Base-by-base conservation (phyloP, 805 yeast genomes). In the Deakozyma indianensis region DNA sequence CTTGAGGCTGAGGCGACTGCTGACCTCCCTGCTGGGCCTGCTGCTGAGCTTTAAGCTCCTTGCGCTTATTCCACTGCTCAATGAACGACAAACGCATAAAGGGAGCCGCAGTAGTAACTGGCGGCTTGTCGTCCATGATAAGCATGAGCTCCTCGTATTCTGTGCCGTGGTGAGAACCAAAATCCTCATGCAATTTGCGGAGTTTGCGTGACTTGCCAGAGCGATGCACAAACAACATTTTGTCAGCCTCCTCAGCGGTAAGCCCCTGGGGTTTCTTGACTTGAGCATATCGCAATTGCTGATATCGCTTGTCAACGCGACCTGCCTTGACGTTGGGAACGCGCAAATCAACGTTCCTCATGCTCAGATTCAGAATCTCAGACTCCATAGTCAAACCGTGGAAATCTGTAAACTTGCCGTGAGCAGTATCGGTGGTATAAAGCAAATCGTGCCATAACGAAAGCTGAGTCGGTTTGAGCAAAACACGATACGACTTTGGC, bases 91-190 rank as follows among this genome's bases (percentile, higher is more conserved):
- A 67, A 51, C 97, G 75, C 71, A 84, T 76, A 61, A 92, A 92
- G 61, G 87, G 94, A 27, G 68, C 61, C 1, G 70, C 61, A 2
- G 69, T 64, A 46, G 60, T 61, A 14, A 66, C 70, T 22, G 47
- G 46, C n/a, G 53, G 62, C 45, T 63, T 61, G 43, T 78, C 81
- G 51, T 70, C 72, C 70, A 79, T 65, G 7, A 77, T 69, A 24
- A 80, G 67, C 97, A 90, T 90, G 58, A 87, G 68, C 57, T 85
- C 94, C 61, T 92, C 97, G 64, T 83, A 86, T 51, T 86, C 94
- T 1, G 88, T 77, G 47, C 79, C 75, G 38, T 57, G 60, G 53
- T 83, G 83, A 58, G 86, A 95, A 32, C 78, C 75, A 22, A 69
- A 58, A 51, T 81, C 86, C 56, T 80, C 87, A 53, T 79, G 86